These are phyloP conservation scores for Metarhizium sp. DNA, from an alignment of 2,329 filamentous ascomycete genomes.

Conservation along the genomic window DNA sequence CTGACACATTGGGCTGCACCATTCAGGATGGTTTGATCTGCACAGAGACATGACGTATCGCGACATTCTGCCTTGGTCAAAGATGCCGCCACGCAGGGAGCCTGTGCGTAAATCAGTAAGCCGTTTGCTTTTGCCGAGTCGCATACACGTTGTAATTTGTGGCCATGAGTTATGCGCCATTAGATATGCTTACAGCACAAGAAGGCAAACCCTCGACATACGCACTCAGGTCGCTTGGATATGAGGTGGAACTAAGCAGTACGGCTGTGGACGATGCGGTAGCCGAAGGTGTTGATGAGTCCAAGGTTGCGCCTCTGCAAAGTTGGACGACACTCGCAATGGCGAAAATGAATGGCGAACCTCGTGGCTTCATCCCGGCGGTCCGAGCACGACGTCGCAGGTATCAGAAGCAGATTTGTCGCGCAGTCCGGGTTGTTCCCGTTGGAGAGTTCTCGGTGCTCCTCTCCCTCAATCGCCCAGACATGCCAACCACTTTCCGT, in stretches of 20 bases:
- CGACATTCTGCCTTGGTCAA: neutral
- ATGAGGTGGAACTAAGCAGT: neutral
- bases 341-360: neutral
- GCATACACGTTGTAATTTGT: too few species aligned
- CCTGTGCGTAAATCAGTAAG: neutral
- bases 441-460: neutral
- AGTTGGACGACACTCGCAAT: neutral
- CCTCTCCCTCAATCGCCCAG: neutral
- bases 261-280: neutral
- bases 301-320: neutral
- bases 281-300: neutral
- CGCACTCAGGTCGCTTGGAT: neutral
- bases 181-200: slow-evolving; percentile 1
- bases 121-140: neutral
- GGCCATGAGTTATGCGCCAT: neutral
- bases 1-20: neutral
- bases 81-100: neutral
- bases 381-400: neutral
- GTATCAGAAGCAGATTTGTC: neutral
- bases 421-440: neutral
- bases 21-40: neutral
- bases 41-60: slow-evolving; percentile 2
- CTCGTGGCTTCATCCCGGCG: neutral
- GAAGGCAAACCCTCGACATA: neutral
- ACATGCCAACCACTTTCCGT: neutral